Percentiles rank a stretch among this genome's conserved stretches.
phyloP scores from a whole-genome alignment of 1,284 basidiomycete species.

The Exsudoporus floridanus region DNA sequence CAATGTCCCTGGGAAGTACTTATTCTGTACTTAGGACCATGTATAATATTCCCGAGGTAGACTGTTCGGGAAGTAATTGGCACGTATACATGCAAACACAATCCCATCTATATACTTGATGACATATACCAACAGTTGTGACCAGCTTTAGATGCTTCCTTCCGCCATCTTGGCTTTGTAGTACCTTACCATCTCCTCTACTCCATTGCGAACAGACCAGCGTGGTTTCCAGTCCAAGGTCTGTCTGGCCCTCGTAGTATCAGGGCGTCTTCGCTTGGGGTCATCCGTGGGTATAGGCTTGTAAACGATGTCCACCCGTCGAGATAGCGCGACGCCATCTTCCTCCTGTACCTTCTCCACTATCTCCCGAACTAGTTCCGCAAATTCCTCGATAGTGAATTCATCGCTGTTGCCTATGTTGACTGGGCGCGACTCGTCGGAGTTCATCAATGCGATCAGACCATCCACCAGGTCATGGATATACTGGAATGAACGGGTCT shows the following conservation, averaged over 20 bases:
- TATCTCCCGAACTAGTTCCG: constrained; percentile 83
- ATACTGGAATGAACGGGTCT: constrained; percentile 97
- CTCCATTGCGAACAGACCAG: constrained; percentile 88
- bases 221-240: constrained; percentile 90
- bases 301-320: constrained; percentile 74
- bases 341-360: constrained; percentile 88
- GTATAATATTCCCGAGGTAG: constrained; percentile 8
- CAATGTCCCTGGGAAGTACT: background rate
- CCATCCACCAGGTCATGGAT: constrained; percentile 82
- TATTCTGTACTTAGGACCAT: constrained; percentile 20
- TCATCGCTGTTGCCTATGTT: constrained; percentile 95
- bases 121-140: background rate
- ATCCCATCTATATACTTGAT: background rate
- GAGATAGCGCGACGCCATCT: constrained; percentile 60
- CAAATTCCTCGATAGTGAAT: constrained; percentile 92
- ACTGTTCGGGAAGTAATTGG: background rate
- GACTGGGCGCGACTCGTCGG: constrained; percentile 84
- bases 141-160: constrained; percentile 59
- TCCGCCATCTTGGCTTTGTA: constrained; percentile 86
- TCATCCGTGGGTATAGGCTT: constrained; percentile 90
- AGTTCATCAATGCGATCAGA: constrained; percentile 91
- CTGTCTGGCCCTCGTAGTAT: constrained; percentile 87
- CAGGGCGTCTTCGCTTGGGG: constrained; percentile 90
- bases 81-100: background rate
- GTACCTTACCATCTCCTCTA: constrained; percentile 91